Evolutionary conservation across 805 yeast genomes (phyloP).

Genomic region (Dipodascus geniculatus): DNA sequence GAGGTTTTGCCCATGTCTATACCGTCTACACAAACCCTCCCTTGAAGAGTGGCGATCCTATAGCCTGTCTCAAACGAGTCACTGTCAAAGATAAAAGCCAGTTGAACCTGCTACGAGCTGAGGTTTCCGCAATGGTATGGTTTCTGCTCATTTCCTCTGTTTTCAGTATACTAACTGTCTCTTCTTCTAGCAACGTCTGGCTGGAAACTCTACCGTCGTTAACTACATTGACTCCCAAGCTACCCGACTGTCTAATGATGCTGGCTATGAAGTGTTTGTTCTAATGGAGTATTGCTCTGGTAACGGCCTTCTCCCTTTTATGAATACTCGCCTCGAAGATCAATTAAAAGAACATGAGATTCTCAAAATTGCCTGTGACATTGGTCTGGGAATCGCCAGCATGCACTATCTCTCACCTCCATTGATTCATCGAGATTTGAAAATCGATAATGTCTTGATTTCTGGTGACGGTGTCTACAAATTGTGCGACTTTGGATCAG

Average conservation of each 20-base stretch:
- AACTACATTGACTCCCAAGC: constrained; percentile 95
- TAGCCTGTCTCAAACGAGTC: constrained; percentile 87
- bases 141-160: not conserved
- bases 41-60: constrained; percentile 37
- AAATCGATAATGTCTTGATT: constrained; percentile 86
- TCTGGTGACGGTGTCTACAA: constrained; percentile 57
- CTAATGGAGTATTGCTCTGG: constrained; percentile 91
- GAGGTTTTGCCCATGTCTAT: constrained; percentile 94
- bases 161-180: not conserved
- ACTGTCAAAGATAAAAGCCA: constrained; percentile 84
- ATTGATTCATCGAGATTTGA: constrained; percentile 83
- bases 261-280: constrained; percentile 69
- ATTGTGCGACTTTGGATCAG: constrained; percentile 89
- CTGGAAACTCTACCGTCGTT: constrained; percentile 71
- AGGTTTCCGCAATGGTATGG: constrained; percentile 81
- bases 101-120: constrained; percentile 75
- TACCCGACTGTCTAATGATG: constrained; percentile 41
- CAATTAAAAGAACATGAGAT: constrained; percentile 71
- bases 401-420: constrained; percentile 68
- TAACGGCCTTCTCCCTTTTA: constrained; percentile 70
- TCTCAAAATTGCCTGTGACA: constrained; percentile 71
- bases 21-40: constrained; percentile 54
- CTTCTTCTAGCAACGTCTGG: constrained; percentile 49
- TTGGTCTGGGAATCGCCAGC: constrained; percentile 63
- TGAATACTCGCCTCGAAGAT: constrained; percentile 75